Percentiles rank a stretch among this genome's conserved stretches.
Evolutionary conservation across 169 alveolate genomes (phyloP).

Genomic region (Plasmodium inui): DNA sequence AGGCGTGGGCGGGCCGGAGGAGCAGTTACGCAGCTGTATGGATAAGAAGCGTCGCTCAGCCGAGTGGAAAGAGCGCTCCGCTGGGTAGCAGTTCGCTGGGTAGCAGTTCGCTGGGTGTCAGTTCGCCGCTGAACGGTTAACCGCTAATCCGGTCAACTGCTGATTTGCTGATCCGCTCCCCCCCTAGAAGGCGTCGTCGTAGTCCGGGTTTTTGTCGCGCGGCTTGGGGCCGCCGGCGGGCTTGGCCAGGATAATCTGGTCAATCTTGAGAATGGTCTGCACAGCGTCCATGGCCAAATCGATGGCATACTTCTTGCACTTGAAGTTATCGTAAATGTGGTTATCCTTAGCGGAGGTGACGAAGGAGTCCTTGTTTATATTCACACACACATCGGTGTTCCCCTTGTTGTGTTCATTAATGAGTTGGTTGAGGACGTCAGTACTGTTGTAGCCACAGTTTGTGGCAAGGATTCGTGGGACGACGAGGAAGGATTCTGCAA

Average conservation of each 20-base stretch:
- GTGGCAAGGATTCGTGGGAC: constrained; percentile 98
- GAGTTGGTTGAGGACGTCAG: constrained; percentile 86
- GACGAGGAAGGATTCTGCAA: constrained; percentile 97
- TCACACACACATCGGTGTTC: constrained; percentile 81
- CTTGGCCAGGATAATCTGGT: constrained; percentile 98
- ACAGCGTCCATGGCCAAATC: constrained; percentile 98
- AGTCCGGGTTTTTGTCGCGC: constrained; percentile 85
- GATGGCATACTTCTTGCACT: constrained; percentile 95
- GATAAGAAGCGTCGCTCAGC: background rate
- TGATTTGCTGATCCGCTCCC: background rate
- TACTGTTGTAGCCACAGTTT: constrained; percentile 95
- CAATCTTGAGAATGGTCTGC: constrained; percentile 96
- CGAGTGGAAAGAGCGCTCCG: background rate
- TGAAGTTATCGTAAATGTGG: constrained; percentile 93
- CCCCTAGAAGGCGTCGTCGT: constrained; percentile 65
- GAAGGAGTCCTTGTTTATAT: constrained; percentile 71
- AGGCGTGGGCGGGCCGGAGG: background rate
- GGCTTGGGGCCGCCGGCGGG: constrained; percentile 99
- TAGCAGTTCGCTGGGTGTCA: too few relatives aligned
- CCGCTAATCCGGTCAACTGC: too few relatives aligned
- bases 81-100: too few relatives aligned
- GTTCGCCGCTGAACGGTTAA: too few relatives aligned
- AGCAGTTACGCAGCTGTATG: background rate
- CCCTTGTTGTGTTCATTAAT: constrained; percentile 87
- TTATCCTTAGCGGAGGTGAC: constrained; percentile 76